Percentiles rank a stretch among this genome's conserved stretches.
Conservation (phyloP, 2,329 filamentous ascomycete genomes). For the Apiospora malaysiana region DNA sequence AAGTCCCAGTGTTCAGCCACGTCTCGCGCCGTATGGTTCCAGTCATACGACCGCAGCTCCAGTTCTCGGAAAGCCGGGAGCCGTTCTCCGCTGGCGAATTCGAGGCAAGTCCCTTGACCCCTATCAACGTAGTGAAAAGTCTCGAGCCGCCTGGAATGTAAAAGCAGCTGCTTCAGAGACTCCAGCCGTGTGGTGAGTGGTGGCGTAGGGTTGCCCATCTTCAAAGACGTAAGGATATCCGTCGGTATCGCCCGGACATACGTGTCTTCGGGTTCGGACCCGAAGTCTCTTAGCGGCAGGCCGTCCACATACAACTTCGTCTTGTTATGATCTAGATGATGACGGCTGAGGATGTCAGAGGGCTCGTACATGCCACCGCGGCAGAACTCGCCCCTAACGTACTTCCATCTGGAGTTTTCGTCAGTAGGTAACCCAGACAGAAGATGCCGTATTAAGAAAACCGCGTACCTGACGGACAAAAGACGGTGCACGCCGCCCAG, state of each 20-base stretch:
- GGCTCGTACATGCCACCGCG: constrained; percentile 43
- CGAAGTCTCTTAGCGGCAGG: constrained; percentile 47
- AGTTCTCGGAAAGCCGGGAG: constrained; percentile 51
- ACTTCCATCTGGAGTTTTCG: constrained; percentile 44
- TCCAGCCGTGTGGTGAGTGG: constrained; percentile 48
- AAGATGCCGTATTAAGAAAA: not conserved
- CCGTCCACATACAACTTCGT: constrained; percentile 48
- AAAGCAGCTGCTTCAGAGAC: constrained; percentile 50
- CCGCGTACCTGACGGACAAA: constrained; percentile 46
- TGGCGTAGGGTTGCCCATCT: constrained; percentile 45
- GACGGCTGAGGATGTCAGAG: constrained; percentile 44
- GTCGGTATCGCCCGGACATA: constrained; percentile 48
- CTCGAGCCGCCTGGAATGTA: constrained; percentile 43
- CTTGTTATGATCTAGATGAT: constrained; percentile 36
- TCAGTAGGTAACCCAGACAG: not conserved
- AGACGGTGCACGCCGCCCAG: constrained; percentile 45
- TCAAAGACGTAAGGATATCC: constrained; percentile 46
- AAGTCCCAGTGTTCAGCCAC: constrained; percentile 54
- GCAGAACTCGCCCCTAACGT: constrained; percentile 39
- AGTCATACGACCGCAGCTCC: constrained; percentile 54
- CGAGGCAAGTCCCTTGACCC: constrained; percentile 52
- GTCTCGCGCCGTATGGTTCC: constrained; percentile 48
- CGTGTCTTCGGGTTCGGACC: constrained; percentile 40
- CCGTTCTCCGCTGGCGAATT: constrained; percentile 46
- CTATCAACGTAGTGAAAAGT: constrained; percentile 51